Evolutionary conservation across 306 rosid genomes (phyloP).

Genomic region (Fagus crenata): DNA sequence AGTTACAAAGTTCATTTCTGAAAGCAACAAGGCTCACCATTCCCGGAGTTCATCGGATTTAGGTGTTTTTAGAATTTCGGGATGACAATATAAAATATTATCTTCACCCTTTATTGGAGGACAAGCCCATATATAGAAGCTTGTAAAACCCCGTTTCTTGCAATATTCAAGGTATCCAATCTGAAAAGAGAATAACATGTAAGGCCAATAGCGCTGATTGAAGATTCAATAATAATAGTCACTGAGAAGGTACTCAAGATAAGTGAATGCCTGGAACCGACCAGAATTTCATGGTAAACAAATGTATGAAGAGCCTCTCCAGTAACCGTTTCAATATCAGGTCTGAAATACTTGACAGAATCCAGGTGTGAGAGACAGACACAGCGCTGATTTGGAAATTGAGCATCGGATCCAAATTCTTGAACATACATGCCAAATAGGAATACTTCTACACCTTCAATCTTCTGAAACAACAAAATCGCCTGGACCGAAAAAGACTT

Average conservation of each 20-base stretch:
- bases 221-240: conserved; percentile 15
- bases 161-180: conserved; percentile 98
- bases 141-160: conserved; percentile 89
- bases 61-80: conserved; percentile 98
- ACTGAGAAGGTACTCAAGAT: conserved; percentile 8
- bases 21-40: conserved; percentile 59
- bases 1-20: conserved; percentile 13
- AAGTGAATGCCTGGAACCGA: conserved; percentile 32
- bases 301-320: conserved; percentile 97
- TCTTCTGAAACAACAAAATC: conserved; percentile 87
- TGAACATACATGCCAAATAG: conserved; percentile 99
- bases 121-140: conserved; percentile 99
- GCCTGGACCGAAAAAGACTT: conserved; percentile 51
- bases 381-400: conserved; percentile 93
- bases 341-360: conserved; percentile 97
- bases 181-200: conserved; percentile 38
- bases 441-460: conserved; percentile 98
- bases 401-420: conserved; percentile 95
- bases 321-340: conserved; percentile 76
- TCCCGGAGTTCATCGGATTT: conserved; percentile 98
- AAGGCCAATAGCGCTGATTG: conserved; percentile 26
- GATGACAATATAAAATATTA: conserved; percentile 93
- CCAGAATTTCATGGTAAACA: conserved; percentile 98
- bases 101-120: conserved; percentile 99
- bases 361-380: conserved; percentile 95